Evolutionary conservation across 1,284 basidiomycete genomes (phyloP), one percentile per base, ranked within the genome.

Genomic region (Trichosporon sp.): DNA sequence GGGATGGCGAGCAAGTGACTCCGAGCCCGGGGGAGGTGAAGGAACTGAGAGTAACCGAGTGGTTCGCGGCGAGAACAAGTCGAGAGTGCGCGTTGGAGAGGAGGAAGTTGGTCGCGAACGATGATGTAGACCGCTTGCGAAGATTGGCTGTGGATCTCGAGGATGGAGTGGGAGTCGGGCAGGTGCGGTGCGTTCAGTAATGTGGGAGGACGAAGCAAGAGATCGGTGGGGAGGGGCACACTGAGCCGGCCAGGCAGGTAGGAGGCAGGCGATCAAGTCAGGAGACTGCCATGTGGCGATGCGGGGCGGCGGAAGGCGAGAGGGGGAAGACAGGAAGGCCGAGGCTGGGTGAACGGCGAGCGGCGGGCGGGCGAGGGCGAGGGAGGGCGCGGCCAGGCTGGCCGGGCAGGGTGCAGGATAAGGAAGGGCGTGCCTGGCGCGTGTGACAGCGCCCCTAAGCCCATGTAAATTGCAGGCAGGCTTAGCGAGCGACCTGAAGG

Each of bases 151-250:
- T 23, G 32, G 49, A 32, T 31, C 19, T 31, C 23, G 33, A 54
- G 34, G 32, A 60, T 19, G 32, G 23, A 36, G 31, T 54, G 40
- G 49, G 52, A 25, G 46, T 54, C 14, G 23, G 52, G 4, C 32
- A 21, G 25, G 25, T n/a, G 49, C 49, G 49, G 49, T n/a, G 49
- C 49, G 49, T 25, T 27, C 49, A 27, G 49, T 54, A 54, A 54
- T 54, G 49, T 54, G 49, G 49, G 49, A 54, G 49, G 49, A 29
- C 49, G 49, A 54, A 54, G 49, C 27, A 54, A 54, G 49, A 54
- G 25, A 21, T 10, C 40, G 40, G n/a, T n/a, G n/a, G n/a, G n/a
- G n/a, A n/a, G n/a, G n/a, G n/a, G n/a, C n/a, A n/a, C n/a, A n/a
- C n/a, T n/a, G n/a, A n/a, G n/a, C 40, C 19, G 40, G 40, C 40